These are phyloP conservation scores for Boletus sp. DNA, from an alignment of 768 basidiomycete species.

Conservation along the genomic window DNA sequence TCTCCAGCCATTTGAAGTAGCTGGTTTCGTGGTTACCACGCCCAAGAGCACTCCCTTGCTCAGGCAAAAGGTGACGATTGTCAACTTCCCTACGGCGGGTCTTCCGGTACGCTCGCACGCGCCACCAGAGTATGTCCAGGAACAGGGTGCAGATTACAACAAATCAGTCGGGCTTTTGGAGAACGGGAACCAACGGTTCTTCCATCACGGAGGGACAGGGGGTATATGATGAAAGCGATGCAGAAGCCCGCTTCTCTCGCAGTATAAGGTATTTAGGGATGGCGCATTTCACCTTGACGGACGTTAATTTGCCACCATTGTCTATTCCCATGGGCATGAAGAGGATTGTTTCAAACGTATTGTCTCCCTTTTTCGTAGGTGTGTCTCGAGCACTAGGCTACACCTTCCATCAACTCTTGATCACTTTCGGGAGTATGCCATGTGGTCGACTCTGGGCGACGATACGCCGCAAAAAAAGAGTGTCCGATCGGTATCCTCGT, in stretches of 20 bases:
- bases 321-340: slow-evolving; percentile 35
- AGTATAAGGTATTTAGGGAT: too few species aligned
- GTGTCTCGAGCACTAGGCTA: slow-evolving; percentile 52
- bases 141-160: slow-evolving; percentile 47
- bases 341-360: slow-evolving; percentile 70
- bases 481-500: slow-evolving; percentile 36
- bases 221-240: neutral
- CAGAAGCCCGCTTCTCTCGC: too few species aligned
- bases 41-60: slow-evolving; percentile 33
- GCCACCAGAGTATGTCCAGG: slow-evolving; percentile 51
- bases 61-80: slow-evolving; percentile 40
- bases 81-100: slow-evolving; percentile 39
- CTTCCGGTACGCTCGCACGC: slow-evolving; percentile 43
- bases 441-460: slow-evolving; percentile 53
- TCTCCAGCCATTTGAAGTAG: slow-evolving; percentile 41
- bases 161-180: slow-evolving; percentile 51
- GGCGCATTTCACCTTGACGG: neutral
- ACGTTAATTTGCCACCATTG: slow-evolving; percentile 1
- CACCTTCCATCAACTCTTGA: slow-evolving; percentile 53
- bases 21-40: slow-evolving; percentile 39
- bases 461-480: slow-evolving; percentile 62
- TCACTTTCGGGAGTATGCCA: slow-evolving; percentile 58
- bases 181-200: slow-evolving; percentile 56
- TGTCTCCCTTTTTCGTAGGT: slow-evolving; percentile 50
- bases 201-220: slow-evolving; percentile 19